phyloP scores from a whole-genome alignment of 495 filamentous ascomycete genomes.

The Penicillium cataractarum region DNA sequence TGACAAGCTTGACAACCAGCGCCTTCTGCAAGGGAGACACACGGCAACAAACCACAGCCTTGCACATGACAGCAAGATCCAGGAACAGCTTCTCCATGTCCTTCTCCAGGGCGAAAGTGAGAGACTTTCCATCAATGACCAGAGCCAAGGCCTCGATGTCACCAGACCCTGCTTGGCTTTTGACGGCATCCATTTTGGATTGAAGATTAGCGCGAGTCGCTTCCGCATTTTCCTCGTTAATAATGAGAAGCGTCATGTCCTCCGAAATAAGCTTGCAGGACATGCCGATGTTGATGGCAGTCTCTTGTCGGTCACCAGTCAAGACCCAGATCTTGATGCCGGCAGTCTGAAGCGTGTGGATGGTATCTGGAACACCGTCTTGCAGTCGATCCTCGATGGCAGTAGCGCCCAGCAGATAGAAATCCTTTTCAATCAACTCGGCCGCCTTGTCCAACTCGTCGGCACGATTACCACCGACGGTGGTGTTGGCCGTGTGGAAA shows the following conservation, averaged over 20 bases:
- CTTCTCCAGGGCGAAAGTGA: conserved; percentile 92
- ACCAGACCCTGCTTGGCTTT: conserved; percentile 69
- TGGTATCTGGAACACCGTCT: conserved; percentile 97
- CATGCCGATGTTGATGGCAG: conserved; percentile 99
- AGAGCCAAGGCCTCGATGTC: conserved; percentile 89
- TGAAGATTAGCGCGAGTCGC: conserved; percentile 83
- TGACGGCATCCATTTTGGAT: conserved; percentile 90
- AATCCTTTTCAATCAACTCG: conserved; percentile 90
- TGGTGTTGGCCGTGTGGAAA: conserved; percentile 87
- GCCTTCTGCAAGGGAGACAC: conserved; percentile 99
- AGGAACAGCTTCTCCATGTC: conserved; percentile 93
- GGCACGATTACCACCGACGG: conserved; percentile 86
- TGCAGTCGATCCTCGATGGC: conserved; percentile 97
- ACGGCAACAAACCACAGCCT: conserved; percentile 98
- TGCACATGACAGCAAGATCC: conserved; percentile 93
- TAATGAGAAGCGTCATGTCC: conserved; percentile 96
- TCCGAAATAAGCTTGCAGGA: conserved; percentile 98
- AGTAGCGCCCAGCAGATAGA: conserved; percentile 90
- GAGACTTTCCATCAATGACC: conserved; percentile 94
- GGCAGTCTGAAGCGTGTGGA: conserved; percentile 94
- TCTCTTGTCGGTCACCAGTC: conserved; percentile 97
- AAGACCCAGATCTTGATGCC: conserved; percentile 99
- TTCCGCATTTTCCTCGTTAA: conserved; percentile 82
- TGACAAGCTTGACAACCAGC: conserved; percentile 97
- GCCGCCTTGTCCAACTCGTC: conserved; percentile 98